Percentiles rank a stretch among this genome's conserved stretches.
Evolutionary conservation across 257 asterid genomes (phyloP).

Genomic region (Cruciata laevipes): DNA sequence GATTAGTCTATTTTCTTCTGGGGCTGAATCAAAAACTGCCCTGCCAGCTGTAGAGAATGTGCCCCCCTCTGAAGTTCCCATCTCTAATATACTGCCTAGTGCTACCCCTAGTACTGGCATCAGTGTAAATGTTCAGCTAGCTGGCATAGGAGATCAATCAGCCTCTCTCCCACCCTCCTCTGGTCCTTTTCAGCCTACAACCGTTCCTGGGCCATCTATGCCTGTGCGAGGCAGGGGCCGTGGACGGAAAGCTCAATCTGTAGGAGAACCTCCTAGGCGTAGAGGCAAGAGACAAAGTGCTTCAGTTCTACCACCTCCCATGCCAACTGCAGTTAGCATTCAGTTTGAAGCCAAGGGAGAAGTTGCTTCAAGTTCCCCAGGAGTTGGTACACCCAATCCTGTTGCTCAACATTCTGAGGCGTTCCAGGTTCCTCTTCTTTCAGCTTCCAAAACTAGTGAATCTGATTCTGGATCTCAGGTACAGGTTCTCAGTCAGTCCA

Average conservation of each 20-base stretch:
- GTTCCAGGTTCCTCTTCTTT: constrained; percentile 16
- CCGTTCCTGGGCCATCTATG: constrained; percentile 33
- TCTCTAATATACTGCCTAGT: constrained; percentile 33
- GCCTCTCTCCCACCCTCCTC: constrained; percentile 28
- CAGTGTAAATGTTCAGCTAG: constrained; percentile 34
- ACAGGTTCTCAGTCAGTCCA: constrained; percentile 19
- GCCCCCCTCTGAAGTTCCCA: constrained; percentile 19
- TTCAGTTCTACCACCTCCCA: constrained; percentile 25
- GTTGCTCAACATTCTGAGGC: constrained; percentile 27
- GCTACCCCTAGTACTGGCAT: constrained; percentile 28
- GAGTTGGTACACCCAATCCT: constrained; percentile 21
- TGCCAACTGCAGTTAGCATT: constrained; percentile 11
- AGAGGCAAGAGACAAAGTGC: constrained; percentile 58
- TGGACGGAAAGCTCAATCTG: constrained; percentile 55
- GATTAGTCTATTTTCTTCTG: constrained; percentile 16
- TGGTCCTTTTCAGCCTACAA: constrained; percentile 41
- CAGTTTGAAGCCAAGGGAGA: constrained; percentile 30
- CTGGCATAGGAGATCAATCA: constrained; percentile 31
- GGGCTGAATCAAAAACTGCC: constrained; percentile 13
- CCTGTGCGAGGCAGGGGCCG: constrained; percentile 69
- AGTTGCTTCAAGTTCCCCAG: constrained; percentile 23
- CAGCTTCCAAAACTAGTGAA: constrained; percentile 16
- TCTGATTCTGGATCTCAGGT: constrained; percentile 26
- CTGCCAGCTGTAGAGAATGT: constrained; percentile 14
- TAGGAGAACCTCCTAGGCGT: constrained; percentile 66